Base-by-base conservation (phyloP, 2,329 filamentous ascomycete species). In the Hypoxylon sp. region DNA sequence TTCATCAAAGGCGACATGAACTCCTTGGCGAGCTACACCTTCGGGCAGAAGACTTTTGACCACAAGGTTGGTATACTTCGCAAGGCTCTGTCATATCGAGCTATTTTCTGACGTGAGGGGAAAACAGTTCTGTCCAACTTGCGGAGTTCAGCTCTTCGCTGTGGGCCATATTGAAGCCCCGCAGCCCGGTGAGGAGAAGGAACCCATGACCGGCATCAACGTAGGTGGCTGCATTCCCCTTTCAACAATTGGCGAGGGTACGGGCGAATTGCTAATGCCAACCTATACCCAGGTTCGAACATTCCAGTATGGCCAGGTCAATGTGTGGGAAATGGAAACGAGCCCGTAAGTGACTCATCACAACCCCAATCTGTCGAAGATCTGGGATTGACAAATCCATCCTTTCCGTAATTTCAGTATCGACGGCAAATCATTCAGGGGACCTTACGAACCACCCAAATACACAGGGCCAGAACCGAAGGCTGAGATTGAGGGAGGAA, bases 111-210 rank as follows among this genome's bases (percentile, higher is more conserved):
- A 70, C 44, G 19, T 58, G 51, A 65, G 60, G 27, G 47, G 55
- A 46, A 50, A 55, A 51, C 17, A 87, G 85, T 88, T 88, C 71
- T 89, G 87, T 70, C 72, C 82, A 5, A 81, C 72, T 2, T 89
- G 87, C 70, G 86, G 83, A 29, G 84, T 81, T 4, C 76, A 80
- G 2, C 64, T 87, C 5, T 69, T 84, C 63, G 77, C 68, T 58
- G 21, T 69, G 13, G 74, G 73, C 4, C 57, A 74, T 47, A 6
- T 70, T 6, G 57, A 56, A n/a, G 56, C 74, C 1, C 72, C 73
- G 5, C 74, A 75, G 42, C 70, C 74, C 0, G 71, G 74, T 24
- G 75, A 75, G 29, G 75, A 75, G 1, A 68, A 73, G 21, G 73
- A 75, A n/a, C 75, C 73, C 11, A 73, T 76, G 6, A 75, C 78